Base-by-base conservation (phyloP, 257 asterid genomes). In the Solanum phureja region DNA sequence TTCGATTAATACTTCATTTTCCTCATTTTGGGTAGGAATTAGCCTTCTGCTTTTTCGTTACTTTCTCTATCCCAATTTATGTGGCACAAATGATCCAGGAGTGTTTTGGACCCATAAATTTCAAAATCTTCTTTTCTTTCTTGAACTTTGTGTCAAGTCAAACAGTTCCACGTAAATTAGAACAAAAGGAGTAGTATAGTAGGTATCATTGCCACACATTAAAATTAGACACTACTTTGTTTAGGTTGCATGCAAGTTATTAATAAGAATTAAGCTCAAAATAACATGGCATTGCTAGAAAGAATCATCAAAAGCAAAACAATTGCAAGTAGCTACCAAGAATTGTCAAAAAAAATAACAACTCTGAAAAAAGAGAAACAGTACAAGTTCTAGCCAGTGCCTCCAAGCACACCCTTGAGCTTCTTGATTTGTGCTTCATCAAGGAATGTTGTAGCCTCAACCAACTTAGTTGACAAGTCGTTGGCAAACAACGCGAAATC, bases 381-480 rank as follows among this genome's bases (percentile, higher is more conserved):
- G 49, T 42, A 42, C 5, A 42, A 35, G 31, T 74, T 21, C 84
- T 83, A 96, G 60, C 92, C 93, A 14, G 91, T 95, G 87, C 98
- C 98, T 1, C 98, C 98, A 83, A 96, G 98, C 38, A 92, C 93
- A 8, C 93, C 98, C 91, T 96, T 95, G 60, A 96, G 98, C 92
- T 96, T 95, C 95, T 96, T 95, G 84, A 96, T 91, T 91, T 93
- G 95, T 29, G 93, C 94, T 40, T 89, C 87, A 85, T 94, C 98
- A 77, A 96, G 88, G 89, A 96, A 96, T 0, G 95, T 95, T 1
- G 95, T 91, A 87, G 89, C 88, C 1, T 91, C 93, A 81, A 96
- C 93, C 84, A 93, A 87, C 75, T 95, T 95, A n/a, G 98, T 92
- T 0, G 99, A 95, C 88, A 95, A 91, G 49, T 95, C 98, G 29